Percentiles rank a stretch among this genome's conserved stretches.
Evolutionary conservation across 139 green algal species (phyloP).

Genomic region (Chlorella vulgaris): DNA sequence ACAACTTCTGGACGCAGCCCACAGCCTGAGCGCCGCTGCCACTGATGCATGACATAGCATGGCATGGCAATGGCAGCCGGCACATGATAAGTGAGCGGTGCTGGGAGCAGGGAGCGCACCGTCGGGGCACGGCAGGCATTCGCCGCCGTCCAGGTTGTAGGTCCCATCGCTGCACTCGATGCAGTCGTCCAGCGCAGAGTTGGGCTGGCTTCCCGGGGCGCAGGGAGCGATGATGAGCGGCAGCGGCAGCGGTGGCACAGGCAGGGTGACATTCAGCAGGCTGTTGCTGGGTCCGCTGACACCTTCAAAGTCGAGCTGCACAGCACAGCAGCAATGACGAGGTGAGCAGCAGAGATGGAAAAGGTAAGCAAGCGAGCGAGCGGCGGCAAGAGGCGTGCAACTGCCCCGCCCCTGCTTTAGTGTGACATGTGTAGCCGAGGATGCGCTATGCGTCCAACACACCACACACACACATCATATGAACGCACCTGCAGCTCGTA

Average conservation of each 20-base stretch:
- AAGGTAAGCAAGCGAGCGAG: no score
- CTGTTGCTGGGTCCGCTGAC: neutral
- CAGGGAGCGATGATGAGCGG: slow-evolving; percentile 17
- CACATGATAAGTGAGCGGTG: neutral
- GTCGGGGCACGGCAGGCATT: slow-evolving; percentile 34
- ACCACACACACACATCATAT: neutral
- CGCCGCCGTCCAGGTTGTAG: slow-evolving; percentile 31
- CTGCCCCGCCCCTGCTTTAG: no score
- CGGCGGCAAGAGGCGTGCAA: no score
- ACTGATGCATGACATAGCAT: neutral
- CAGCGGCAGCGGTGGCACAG: neutral
- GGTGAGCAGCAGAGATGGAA: no score
- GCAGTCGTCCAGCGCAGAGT: slow-evolving; percentile 17
- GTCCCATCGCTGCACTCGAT: slow-evolving; percentile 25
- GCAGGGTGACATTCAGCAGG: neutral
- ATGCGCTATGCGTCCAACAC: no score
- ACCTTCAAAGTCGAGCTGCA: neutral
- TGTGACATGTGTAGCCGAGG: no score
- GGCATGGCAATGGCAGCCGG: neutral
- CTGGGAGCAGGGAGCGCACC: neutral
- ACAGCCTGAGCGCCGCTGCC: no score
- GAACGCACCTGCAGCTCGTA: slow-evolving; percentile 5
- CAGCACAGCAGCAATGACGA: no score
- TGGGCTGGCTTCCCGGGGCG: slow-evolving; percentile 24
- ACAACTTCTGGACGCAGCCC: no score